These are phyloP conservation scores for Eimeria falciformis DNA, from an alignment of 169 alveolate genomes.

Conservation along the genomic window DNA sequence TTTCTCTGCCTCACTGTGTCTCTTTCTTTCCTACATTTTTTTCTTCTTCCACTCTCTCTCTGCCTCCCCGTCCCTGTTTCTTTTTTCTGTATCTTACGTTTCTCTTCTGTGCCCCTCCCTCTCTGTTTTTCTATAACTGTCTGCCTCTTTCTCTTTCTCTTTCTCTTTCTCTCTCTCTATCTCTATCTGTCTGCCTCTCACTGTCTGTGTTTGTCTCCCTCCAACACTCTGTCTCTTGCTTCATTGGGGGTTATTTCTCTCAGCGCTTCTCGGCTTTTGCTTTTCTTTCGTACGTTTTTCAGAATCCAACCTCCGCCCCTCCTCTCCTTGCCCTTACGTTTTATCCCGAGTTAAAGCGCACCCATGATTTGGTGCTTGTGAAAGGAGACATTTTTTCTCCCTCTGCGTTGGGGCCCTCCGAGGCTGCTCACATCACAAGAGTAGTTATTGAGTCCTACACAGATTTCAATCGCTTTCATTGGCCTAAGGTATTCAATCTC, in stretches of 20 bases:
- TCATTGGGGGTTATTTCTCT: not conserved
- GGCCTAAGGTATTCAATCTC: not conserved
- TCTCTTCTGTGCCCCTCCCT: too few species aligned
- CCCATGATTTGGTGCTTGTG: not conserved
- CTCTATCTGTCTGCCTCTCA: not conserved
- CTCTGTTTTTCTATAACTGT: not conserved
- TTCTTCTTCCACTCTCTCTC: too few species aligned
- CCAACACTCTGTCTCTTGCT: not conserved
- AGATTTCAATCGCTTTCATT: not conserved
- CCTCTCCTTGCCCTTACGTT: slow-evolving; percentile 1
- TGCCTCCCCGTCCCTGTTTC: too few species aligned
- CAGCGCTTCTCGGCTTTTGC: not conserved
- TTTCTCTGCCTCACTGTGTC: too few species aligned
- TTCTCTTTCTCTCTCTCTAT: not conserved
- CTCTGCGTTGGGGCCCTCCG: not conserved
- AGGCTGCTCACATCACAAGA: not conserved
- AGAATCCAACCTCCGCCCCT: not conserved
- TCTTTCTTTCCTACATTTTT: too few species aligned
- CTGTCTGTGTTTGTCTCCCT: not conserved
- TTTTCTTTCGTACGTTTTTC: not conserved
- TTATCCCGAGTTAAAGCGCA: not conserved
- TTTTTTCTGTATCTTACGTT: too few species aligned
- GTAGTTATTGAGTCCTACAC: slow-evolving; percentile 3
- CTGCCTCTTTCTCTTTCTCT: not conserved
- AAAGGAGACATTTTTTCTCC: not conserved